These are phyloP conservation scores for Pseudonitzschia delicatissima DNA, from an alignment of 108 stramenopile genomes.

Conservation along the genomic window DNA sequence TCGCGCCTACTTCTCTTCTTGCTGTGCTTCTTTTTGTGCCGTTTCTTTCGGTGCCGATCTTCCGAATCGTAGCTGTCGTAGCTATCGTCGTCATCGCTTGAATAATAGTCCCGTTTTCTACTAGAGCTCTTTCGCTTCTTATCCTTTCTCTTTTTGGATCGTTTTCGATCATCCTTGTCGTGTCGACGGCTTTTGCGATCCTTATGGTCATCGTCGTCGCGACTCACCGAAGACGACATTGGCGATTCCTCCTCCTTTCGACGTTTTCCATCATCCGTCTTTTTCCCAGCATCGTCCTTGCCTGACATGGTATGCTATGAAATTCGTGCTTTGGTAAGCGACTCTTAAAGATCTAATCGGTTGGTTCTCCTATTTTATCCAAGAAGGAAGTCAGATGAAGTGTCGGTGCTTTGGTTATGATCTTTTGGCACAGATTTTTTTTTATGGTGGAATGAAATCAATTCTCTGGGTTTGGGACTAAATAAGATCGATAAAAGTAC, in stretches of 20 bases:
- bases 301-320: too few relatives aligned
- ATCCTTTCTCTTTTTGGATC: constrained; percentile 2
- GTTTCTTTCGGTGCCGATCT: constrained; percentile 16
- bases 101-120: constrained; percentile 21
- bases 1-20: not conserved
- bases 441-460: too few relatives aligned
- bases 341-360: too few relatives aligned
- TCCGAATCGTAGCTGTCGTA: constrained; percentile 23
- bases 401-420: too few relatives aligned
- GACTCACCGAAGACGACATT: not conserved
- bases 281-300: too few relatives aligned
- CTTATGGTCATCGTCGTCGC: not conserved
- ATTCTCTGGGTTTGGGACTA: too few relatives aligned
- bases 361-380: too few relatives aligned
- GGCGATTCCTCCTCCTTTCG: not conserved
- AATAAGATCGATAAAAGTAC: too few relatives aligned
- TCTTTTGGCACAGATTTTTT: too few relatives aligned
- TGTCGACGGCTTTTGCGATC: not conserved
- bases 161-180: not conserved
- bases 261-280: not conserved
- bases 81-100: constrained; percentile 32
- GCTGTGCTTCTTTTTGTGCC: constrained; percentile 21
- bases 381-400: too few relatives aligned
- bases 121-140: constrained; percentile 31
- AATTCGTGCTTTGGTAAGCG: too few relatives aligned